Evolutionary conservation across 768 basidiomycete species (phyloP).

Genomic region (Russula abietina): DNA sequence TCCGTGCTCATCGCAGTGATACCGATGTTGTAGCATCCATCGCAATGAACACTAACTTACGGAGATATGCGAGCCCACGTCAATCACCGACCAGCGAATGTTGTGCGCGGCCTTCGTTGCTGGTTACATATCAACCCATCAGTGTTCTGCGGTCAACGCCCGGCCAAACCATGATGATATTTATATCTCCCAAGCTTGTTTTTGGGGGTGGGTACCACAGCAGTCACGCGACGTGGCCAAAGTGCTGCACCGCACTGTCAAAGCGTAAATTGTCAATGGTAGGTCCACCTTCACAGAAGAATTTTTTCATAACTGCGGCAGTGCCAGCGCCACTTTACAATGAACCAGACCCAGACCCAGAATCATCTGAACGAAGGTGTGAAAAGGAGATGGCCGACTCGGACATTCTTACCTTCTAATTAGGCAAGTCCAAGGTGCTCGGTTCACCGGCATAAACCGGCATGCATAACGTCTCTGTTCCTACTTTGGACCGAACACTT

Average conservation of each 20-base stretch:
- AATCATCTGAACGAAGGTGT: background rate
- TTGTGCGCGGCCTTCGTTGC: slow-evolving; percentile 1
- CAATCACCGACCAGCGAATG: background rate
- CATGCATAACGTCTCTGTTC: no score
- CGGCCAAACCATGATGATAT: background rate
- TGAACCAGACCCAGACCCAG: background rate
- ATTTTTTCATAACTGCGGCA: background rate
- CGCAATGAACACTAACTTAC: background rate
- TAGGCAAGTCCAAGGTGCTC: background rate
- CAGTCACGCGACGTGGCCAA: background rate
- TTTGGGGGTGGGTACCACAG: background rate
- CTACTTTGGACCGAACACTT: background rate
- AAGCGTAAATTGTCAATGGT: background rate
- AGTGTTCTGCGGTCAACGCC: background rate
- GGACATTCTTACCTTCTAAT: background rate
- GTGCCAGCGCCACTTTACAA: background rate
- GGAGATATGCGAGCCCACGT: slow-evolving; percentile 5
- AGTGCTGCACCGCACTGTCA: background rate
- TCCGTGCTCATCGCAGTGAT: background rate
- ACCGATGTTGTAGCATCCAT: no score
- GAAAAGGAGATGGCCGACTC: background rate
- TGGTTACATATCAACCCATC: background rate
- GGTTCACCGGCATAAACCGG: background rate
- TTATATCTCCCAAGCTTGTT: background rate
- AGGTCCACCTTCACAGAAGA: background rate